Evolutionary conservation across 2,329 filamentous ascomycete species (phyloP).

Genomic region (Ophiocordyceps camponoti-leonardi): DNA sequence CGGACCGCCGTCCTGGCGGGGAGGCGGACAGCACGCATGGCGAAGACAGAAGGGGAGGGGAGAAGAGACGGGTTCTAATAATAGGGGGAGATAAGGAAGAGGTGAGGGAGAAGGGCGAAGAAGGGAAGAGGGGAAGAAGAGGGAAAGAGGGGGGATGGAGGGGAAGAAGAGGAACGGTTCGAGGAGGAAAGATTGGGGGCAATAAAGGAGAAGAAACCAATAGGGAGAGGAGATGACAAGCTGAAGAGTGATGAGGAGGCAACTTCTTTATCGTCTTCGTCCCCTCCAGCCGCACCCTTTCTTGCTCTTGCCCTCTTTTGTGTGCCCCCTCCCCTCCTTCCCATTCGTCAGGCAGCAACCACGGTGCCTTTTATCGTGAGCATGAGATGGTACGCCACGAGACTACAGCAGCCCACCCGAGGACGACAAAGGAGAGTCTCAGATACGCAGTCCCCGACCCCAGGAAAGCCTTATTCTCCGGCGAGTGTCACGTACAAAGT

Average conservation of each 20-base stretch:
- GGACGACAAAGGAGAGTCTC: neutral
- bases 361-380: neutral
- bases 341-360: neutral
- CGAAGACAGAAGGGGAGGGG: constrained; percentile 2
- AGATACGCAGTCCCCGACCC: neutral
- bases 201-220: neutral
- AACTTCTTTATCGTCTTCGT: too few species aligned
- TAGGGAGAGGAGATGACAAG: neutral
- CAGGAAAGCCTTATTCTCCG: too few species aligned
- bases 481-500: too few species aligned
- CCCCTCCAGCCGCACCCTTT: neutral
- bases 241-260: too few species aligned
- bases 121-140: neutral
- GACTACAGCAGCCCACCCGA: neutral
- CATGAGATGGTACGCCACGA: neutral
- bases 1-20: constrained; percentile 1
- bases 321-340: too few species aligned
- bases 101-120: neutral
- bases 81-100: neutral
- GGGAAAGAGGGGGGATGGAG: neutral
- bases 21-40: constrained; percentile 5
- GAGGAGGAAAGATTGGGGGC: neutral
- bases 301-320: neutral
- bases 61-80: neutral
- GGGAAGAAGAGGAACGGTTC: neutral